Base-by-base conservation (phyloP, 331 rosid genomes). In the Dryas integrifolia region DNA sequence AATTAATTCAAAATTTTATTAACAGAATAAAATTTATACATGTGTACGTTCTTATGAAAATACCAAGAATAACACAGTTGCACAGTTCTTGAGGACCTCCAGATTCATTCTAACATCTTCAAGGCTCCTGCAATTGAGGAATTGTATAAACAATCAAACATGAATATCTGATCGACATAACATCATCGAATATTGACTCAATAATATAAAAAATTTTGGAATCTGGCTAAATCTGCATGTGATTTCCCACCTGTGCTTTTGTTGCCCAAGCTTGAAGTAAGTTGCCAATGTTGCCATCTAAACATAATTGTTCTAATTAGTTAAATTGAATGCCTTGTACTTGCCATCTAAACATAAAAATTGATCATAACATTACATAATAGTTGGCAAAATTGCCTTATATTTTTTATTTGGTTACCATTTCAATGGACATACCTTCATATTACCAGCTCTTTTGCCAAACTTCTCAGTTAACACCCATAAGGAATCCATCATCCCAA, bases 31-130 rank as follows among this genome's bases (percentile, higher is more conserved):
- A 8, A 30, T 4, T 1, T 14, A 13, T 6, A 67, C 8, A 12
- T 58, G 35, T 16, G 16, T 21, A 21, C 24, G 24, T 38, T 44
- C 12, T 13, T n/a, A 9, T 5, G 40, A 10, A 5, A 64, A 40
- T 85, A 95, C 99, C 97, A 95, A 77, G 81, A 95, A 88, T 9
- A 95, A 83, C 73, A 92, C 99, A 1, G 97, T 95, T 13, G 99
- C 98, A 59, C 98, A 92, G 35, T 92, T 85, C 86, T 95, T 95
- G 75, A 95, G 82, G 30, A 95, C 98, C 86, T 95, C 99, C 84
- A 95, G 81, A 76, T 95, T 95, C 99, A 95, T 92, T n/a, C 99
- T 85, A 69, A 92, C 99, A 70, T 95, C 99, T 56, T 95, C 99
- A 41, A 95, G 90, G 77, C 99, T 95, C 85, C 99, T 93, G 87